Conservation (phyloP, 768 basidiomycete genomes). For the Tephrocybe sp. region DNA sequence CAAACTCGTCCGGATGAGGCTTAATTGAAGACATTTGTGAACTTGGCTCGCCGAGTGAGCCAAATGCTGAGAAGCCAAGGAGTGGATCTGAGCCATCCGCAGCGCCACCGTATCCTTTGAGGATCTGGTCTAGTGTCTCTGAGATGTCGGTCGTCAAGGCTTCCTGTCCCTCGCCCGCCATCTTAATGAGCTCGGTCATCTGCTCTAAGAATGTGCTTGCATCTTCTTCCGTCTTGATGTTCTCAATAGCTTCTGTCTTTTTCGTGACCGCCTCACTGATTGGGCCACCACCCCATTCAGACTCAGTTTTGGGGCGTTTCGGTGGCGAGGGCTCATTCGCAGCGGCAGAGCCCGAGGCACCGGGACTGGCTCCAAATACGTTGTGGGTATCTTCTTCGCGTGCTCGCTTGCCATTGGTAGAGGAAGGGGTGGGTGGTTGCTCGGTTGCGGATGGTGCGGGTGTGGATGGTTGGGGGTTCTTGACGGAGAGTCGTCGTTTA, state of each 20-base stretch:
- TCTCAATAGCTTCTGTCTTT: constrained; percentile 40
- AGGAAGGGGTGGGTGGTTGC: constrained; percentile 21
- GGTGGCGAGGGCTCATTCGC: constrained; percentile 62
- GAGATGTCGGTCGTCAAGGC: constrained; percentile 48
- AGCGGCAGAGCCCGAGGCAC: constrained; percentile 25
- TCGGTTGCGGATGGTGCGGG: constrained; percentile 18
- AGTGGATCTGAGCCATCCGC: constrained; percentile 40
- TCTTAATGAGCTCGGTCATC: constrained; percentile 62
- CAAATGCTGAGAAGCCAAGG: constrained; percentile 31
- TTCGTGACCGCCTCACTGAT: constrained; percentile 47
- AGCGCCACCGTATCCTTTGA: constrained; percentile 48
- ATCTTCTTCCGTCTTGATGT: constrained; percentile 67
- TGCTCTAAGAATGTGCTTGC: constrained; percentile 58
- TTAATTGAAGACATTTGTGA: constrained; percentile 24
- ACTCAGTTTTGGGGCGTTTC: constrained; percentile 70
- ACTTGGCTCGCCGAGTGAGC: constrained; percentile 30
- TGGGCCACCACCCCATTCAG: constrained; percentile 71
- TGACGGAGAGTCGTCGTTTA: constrained; percentile 33
- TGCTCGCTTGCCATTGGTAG: constrained; percentile 40
- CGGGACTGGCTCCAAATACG: constrained; percentile 27
- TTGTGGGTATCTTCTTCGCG: constrained; percentile 51
- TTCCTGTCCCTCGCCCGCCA: constrained; percentile 45
- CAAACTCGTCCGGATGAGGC: constrained; percentile 45
- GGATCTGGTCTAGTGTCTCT: constrained; percentile 58
- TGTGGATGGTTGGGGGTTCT: constrained; percentile 27